A percentile compares a stretch with the other conserved stretches of the same genome.
phyloP scores from a whole-genome alignment of 2,329 filamentous ascomycete genomes.

The Penicillium sp. region DNA sequence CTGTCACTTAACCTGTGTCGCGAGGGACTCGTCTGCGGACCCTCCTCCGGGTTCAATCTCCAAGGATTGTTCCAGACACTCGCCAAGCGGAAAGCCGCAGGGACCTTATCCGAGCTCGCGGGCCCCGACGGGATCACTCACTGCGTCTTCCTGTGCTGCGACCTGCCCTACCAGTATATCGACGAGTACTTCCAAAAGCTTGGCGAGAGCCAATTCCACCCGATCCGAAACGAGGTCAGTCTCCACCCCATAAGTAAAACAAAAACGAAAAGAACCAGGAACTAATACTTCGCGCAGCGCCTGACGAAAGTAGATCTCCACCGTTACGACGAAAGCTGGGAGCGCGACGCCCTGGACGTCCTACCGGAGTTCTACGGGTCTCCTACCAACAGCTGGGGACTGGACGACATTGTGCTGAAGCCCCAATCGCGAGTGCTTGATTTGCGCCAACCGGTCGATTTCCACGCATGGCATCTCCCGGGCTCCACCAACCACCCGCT shows the following conservation, averaged over 20 bases:
- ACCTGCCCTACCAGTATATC: slow-evolving; percentile 65
- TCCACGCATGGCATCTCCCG: slow-evolving; percentile 45
- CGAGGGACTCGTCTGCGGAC: slow-evolving; percentile 61
- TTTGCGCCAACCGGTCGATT: slow-evolving; percentile 47
- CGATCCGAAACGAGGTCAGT: slow-evolving; percentile 50
- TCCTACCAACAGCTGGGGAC: slow-evolving; percentile 1
- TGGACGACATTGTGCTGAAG: slow-evolving; percentile 22
- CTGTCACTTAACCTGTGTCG: slow-evolving; percentile 58
- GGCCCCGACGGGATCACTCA: slow-evolving; percentile 50
- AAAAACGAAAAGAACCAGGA: neutral
- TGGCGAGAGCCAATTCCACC: slow-evolving; percentile 49
- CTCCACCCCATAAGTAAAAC: slow-evolving; percentile 5
- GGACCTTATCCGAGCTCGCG: slow-evolving; percentile 47
- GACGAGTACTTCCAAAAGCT: slow-evolving; percentile 62
- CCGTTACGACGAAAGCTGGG: slow-evolving; percentile 59
- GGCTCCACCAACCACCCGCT: slow-evolving; percentile 50
- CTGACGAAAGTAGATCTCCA: slow-evolving; percentile 54
- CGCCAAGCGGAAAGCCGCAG: slow-evolving; percentile 50
- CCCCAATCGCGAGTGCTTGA: slow-evolving; percentile 46
- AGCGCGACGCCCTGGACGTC: slow-evolving; percentile 45
- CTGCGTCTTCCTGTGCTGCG: slow-evolving; percentile 64
- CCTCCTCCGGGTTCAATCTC: slow-evolving; percentile 62
- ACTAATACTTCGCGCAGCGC: slow-evolving; percentile 32
- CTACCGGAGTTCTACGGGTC: slow-evolving; percentile 42
- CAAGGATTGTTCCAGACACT: slow-evolving; percentile 55